Evolutionary conservation across 345 rosid genomes (phyloP), one percentile per base, ranked within the genome.

Genomic region (Gossypium rotundifolium): DNA sequence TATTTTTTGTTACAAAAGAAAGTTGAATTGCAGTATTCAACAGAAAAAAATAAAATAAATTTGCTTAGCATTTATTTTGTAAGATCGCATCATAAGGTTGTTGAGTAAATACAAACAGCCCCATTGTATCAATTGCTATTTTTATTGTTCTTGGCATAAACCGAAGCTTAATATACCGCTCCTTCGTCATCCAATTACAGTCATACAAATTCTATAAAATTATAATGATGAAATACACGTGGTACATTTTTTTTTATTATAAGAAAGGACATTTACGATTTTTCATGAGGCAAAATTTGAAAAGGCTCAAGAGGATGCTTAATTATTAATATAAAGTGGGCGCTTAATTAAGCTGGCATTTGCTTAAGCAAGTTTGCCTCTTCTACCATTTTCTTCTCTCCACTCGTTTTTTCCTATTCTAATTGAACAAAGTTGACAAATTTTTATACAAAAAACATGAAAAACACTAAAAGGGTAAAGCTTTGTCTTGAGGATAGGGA

Each of bases 281-380:
- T 62, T 16, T 7, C 11, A 0, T 10, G 6, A 40, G 25, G 14
- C 49, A 3, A 64, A 64, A 0, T n/a, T n/a, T 40, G 49, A 64
- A 8, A 20, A 23, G 33, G 22, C 13, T 23, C 3, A 5, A 22
- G 52, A 33, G 52, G 16, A 9, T 55, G 60, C 27, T 55, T 18
- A 55, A 20, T 29, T 29, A 29, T 29, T 29, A 3, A 29, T 29
- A 29, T 0, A 27, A 27, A 27, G 29, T 27, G 3, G 29, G 29
- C 3, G 29, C 29, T 27, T 27, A 27, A 27, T 48, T 12, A 11
- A 55, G 20, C 4, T 55, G 25, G 27, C 27, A 10, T 20, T 55
- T 64, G 57, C 72, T 46, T 48, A 22, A 68, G 44, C 58, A 29
- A 68, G n/a, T 68, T 68, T 48, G 42, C 57, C 12, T 23, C 58